phyloP scores from a whole-genome alignment of 768 basidiomycete genomes.

The Lentinula edodes region DNA sequence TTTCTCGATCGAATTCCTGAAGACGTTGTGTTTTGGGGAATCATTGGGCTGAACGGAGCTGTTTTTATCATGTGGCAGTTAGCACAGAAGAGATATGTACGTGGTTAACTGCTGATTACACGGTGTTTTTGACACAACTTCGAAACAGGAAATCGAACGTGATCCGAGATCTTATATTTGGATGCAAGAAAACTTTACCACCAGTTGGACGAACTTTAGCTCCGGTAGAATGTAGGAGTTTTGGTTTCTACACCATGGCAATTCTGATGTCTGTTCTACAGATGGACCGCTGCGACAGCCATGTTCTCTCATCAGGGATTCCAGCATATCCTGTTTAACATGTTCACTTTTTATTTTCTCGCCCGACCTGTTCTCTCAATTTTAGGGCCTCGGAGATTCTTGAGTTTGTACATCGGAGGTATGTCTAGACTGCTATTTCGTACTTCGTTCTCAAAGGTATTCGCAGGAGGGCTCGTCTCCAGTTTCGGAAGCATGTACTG shows the following conservation, averaged over 20 bases:
- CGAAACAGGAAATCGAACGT: slow-evolving; percentile 30
- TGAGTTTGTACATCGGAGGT: slow-evolving; percentile 73
- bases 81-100: slow-evolving; percentile 31
- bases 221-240: slow-evolving; percentile 58
- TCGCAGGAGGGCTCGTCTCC: slow-evolving; percentile 53
- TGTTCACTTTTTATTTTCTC: slow-evolving; percentile 76
- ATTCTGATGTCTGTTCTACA: slow-evolving; percentile 22
- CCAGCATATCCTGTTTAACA: slow-evolving; percentile 69
- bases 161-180: slow-evolving; percentile 33
- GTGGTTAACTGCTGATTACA: slow-evolving; percentile 9
- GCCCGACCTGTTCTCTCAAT: slow-evolving; percentile 55
- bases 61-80: slow-evolving; percentile 59
- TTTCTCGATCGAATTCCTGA: slow-evolving; percentile 52
- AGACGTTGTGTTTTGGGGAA: slow-evolving; percentile 51
- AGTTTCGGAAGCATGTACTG: slow-evolving; percentile 47
- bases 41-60: slow-evolving; percentile 56
- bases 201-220: slow-evolving; percentile 53
- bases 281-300: slow-evolving; percentile 71
- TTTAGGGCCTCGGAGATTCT: slow-evolving; percentile 62
- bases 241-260: neutral
- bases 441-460: slow-evolving; percentile 1
- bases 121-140: neutral
- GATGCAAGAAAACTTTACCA: slow-evolving; percentile 62
- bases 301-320: slow-evolving; percentile 64
- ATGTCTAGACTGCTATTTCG: slow-evolving; percentile 13